Conservation (phyloP, 768 basidiomycete genomes). For the Tephrocybe sp. region DNA sequence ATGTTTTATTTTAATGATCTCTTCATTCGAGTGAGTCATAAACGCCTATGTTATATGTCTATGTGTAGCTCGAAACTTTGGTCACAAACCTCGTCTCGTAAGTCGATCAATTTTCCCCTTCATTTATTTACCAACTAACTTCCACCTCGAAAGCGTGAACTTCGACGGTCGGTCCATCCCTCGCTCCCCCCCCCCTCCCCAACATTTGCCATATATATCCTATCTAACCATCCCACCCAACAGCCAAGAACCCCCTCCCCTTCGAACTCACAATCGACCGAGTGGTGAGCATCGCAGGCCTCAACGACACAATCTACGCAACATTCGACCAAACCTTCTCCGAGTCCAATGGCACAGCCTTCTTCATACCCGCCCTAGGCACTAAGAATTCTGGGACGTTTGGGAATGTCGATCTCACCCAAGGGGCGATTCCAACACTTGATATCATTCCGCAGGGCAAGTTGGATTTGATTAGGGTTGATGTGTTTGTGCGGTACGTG, state of each 20-base stretch:
- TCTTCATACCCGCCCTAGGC: constrained; percentile 46
- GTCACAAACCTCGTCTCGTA: constrained; percentile 34
- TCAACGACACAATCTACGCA: constrained; percentile 55
- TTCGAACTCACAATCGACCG: constrained; percentile 45
- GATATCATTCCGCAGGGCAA: constrained; percentile 51
- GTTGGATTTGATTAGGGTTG: constrained; percentile 45
- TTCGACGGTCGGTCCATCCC: constrained; percentile 35
- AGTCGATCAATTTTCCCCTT: constrained; percentile 9
- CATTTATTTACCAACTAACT: not conserved
- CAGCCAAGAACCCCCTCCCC: constrained; percentile 42
- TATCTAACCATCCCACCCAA: not conserved
- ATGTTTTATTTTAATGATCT: not conserved
- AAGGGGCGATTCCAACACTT: constrained; percentile 49
- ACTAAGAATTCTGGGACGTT: constrained; percentile 60
- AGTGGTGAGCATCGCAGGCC: constrained; percentile 40
- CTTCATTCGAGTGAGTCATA: too few species aligned
- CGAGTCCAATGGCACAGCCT: too few species aligned
- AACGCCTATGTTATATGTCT: not conserved
- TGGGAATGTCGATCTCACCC: constrained; percentile 49
- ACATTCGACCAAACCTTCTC: constrained; percentile 58
- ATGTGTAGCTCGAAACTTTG: constrained; percentile 35
- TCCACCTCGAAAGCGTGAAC: constrained; percentile 27
- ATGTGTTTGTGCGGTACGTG: constrained; percentile 36
- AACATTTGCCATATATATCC: not conserved
- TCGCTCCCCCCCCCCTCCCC: not conserved